Conservation (phyloP, 2,329 filamentous ascomycete genomes). For the Trichoderma pleuroti region DNA sequence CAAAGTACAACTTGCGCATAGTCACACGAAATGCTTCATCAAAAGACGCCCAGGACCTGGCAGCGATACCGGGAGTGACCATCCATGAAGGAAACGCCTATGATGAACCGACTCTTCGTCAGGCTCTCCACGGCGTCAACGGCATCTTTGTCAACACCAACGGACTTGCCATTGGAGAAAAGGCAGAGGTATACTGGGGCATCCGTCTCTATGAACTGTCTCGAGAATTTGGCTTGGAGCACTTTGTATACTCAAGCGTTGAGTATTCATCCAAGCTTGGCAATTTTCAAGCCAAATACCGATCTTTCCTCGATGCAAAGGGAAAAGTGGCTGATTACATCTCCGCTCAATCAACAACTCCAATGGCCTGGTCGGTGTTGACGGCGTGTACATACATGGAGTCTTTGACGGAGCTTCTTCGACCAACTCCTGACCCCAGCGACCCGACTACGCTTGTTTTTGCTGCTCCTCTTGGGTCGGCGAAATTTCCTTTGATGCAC, state of each 20-base stretch:
- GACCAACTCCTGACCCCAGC: background rate
- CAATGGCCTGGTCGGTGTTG: background rate
- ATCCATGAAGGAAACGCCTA: background rate
- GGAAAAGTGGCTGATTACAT: constrained; percentile 1
- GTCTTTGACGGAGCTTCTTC: background rate
- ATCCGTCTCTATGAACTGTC: constrained; percentile 1
- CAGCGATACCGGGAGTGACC: background rate
- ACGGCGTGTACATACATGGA: background rate
- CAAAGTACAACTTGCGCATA: background rate
- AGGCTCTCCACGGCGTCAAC: background rate
- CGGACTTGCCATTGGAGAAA: constrained; percentile 9
- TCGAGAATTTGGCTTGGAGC: background rate
- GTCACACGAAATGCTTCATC: background rate
- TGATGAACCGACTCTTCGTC: background rate
- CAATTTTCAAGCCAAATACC: background rate
- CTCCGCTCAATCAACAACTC: background rate
- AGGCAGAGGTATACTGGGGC: constrained; percentile 1
- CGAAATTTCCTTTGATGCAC: background rate
- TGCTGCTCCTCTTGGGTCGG: background rate
- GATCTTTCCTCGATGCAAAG: background rate
- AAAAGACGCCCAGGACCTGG: background rate
- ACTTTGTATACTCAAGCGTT: background rate
- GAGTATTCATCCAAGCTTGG: constrained; percentile 5
- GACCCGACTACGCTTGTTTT: background rate
- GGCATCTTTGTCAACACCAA: background rate